Conservation (phyloP, 176 grass and related monocot species). For the Ananas comosus region DNA sequence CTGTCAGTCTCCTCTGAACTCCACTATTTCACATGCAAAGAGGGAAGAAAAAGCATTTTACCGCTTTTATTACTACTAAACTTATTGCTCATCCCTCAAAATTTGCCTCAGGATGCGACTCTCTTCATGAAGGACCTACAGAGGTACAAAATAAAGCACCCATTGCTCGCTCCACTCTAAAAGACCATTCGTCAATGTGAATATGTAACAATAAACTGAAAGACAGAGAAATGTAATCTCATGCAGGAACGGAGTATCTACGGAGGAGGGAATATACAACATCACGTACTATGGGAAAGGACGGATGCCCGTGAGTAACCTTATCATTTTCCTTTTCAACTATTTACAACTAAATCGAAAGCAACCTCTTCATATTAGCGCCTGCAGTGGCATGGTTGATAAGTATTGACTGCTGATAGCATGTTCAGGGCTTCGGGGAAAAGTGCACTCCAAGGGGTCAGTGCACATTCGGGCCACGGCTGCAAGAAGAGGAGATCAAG, state of each 20-base stretch:
- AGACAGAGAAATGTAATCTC: neutral
- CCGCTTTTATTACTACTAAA: conserved; percentile 1
- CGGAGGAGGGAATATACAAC: conserved; percentile 69
- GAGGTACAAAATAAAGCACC: conserved; percentile 35
- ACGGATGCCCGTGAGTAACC: conserved; percentile 65
- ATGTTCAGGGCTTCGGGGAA: conserved; percentile 66
- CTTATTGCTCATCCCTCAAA: neutral
- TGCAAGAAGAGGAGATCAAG: conserved; percentile 75
- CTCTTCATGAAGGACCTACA: conserved; percentile 80
- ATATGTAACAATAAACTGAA: conserved; percentile 7
- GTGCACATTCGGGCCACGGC: conserved; percentile 61
- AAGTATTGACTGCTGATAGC: neutral
- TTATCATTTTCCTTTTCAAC: neutral
- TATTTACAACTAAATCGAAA: neutral
- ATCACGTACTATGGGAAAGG: conserved; percentile 88
- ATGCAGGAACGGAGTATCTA: conserved; percentile 68
- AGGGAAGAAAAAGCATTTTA: neutral
- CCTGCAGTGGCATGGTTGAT: neutral
- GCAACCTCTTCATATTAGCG: neutral
- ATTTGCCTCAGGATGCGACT: conserved; percentile 50
- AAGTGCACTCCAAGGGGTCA: conserved; percentile 67
- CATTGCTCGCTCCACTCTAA: neutral
- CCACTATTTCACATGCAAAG: conserved; percentile 1
- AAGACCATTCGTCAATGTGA: neutral
- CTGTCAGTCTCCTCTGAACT: conserved; percentile 33